phyloP scores from a whole-genome alignment of 192 early-diverging fungal genomes.

The Coemansia guatemalensis region DNA sequence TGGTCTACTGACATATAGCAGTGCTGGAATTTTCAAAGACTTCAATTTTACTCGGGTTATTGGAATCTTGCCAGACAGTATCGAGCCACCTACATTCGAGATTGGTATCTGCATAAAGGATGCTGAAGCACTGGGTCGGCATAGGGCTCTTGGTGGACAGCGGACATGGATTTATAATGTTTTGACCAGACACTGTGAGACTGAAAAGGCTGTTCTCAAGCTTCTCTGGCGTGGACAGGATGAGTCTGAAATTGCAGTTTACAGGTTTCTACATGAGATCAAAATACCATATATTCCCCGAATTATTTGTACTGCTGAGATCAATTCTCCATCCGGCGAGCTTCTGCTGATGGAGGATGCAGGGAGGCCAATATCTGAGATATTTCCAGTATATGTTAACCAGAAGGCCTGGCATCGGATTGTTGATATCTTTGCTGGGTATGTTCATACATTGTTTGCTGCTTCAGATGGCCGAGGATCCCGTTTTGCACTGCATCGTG shows the following conservation, averaged over 20 bases:
- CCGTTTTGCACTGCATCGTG: constrained; percentile 3
- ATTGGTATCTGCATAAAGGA: neutral
- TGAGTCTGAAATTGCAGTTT: neutral
- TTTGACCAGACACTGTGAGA: neutral
- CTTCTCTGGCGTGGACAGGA: neutral
- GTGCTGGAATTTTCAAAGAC: neutral
- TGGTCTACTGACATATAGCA: neutral
- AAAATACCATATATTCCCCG: neutral
- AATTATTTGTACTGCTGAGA: neutral
- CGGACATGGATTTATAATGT: neutral
- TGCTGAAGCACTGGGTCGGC: neutral
- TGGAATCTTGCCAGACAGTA: neutral
- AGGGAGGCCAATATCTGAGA: neutral
- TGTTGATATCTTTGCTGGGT: constrained; percentile 5
- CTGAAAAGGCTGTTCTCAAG: neutral
- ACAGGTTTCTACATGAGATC: neutral
- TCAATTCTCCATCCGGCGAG: neutral
- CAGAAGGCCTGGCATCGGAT: neutral
- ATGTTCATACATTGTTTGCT: constrained; percentile 5
- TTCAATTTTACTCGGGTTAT: neutral
- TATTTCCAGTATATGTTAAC: neutral
- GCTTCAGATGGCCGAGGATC: neutral
- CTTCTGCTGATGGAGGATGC: neutral
- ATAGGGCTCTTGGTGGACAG: neutral
- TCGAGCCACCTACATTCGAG: too few relatives aligned